phyloP scores from a whole-genome alignment of 306 rosid species.

The Lablab purpureus region DNA sequence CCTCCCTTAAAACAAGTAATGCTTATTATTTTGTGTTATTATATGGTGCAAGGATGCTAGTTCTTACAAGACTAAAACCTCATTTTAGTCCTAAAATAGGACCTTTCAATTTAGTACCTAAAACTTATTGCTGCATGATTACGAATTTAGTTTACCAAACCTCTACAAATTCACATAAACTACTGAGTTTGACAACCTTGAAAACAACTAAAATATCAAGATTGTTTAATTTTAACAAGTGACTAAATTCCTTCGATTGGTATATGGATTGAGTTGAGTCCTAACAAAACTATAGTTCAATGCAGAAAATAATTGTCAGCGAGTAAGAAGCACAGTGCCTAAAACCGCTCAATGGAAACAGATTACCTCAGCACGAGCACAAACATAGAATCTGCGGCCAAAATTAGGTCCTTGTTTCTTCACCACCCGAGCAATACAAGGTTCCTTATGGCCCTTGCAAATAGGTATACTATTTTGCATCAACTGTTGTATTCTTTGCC shows the following conservation, averaged over 20 bases:
- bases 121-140: background rate
- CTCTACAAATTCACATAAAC: background rate
- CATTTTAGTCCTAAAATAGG: constrained; percentile 4
- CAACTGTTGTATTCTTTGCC: constrained; percentile 89
- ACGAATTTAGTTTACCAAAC: background rate
- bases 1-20: background rate
- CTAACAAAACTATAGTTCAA: background rate
- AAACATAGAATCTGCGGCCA: constrained; percentile 86
- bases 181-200: background rate
- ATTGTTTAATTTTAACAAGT: background rate
- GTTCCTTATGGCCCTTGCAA: constrained; percentile 89
- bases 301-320: background rate
- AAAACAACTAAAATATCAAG: background rate
- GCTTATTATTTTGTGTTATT: background rate
- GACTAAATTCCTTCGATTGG: background rate
- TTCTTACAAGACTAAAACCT: background rate
- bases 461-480: constrained; percentile 94
- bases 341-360: constrained; percentile 32
- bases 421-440: constrained; percentile 85
- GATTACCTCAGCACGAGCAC: constrained; percentile 86
- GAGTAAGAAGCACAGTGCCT: background rate
- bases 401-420: constrained; percentile 86
- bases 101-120: background rate
- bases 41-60: background rate
- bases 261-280: background rate